Conservation (phyloP, 2,329 filamentous ascomycete species). For the Colletotrichum camelliae region DNA sequence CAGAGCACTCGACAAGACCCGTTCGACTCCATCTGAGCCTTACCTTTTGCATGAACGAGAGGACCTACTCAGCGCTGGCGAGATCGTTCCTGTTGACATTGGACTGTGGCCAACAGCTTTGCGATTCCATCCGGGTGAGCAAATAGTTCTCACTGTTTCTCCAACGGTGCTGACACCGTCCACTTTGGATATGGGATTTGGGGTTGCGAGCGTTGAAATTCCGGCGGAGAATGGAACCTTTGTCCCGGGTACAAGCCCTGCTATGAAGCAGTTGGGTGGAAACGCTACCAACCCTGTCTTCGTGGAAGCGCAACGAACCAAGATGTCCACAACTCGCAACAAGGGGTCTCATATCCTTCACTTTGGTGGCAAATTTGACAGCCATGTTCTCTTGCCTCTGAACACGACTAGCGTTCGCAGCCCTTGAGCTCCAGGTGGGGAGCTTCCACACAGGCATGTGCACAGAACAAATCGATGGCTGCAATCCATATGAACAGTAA, state of each 20-base stretch:
- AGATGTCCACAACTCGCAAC: background rate
- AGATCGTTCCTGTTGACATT: background rate
- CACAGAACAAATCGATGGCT: background rate
- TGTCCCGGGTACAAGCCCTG: background rate
- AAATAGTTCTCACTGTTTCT: background rate
- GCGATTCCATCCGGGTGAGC: background rate
- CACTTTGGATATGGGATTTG: background rate
- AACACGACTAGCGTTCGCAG: background rate
- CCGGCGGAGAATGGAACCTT: background rate
- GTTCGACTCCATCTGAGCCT: background rate
- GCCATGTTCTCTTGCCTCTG: background rate
- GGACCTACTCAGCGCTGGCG: background rate
- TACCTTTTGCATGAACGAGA: background rate
- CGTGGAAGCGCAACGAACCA: background rate
- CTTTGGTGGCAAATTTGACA: background rate
- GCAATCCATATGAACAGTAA: background rate
- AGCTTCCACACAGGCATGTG: background rate
- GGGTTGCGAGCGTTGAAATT: background rate
- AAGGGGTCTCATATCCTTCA: background rate
- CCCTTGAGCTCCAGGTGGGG: accelerated
- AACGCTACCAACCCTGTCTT: background rate
- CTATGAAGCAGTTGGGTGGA: background rate
- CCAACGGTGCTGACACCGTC: background rate
- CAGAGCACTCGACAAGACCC: background rate
- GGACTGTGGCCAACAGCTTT: background rate